Evolutionary conservation across 805 yeast genomes (phyloP).

Genomic region (Saccharomycopsis malanga): DNA sequence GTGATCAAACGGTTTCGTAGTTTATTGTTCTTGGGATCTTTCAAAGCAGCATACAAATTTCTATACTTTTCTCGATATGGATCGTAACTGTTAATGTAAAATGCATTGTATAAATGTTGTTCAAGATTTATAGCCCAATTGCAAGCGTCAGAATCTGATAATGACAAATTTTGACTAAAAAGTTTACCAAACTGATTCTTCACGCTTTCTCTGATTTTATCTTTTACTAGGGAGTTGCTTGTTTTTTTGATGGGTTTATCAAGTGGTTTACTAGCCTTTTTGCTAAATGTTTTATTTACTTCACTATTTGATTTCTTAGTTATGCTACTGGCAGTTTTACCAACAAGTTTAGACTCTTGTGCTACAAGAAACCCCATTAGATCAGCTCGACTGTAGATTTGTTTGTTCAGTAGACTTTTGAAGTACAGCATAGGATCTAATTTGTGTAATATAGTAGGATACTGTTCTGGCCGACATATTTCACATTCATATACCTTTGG

Average conservation of each 20-base stretch:
- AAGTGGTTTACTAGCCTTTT: slow-evolving; percentile 9
- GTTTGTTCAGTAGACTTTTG: slow-evolving; percentile 3
- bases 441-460: slow-evolving; percentile 29
- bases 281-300: slow-evolving; percentile 4
- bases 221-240: slow-evolving; percentile 5
- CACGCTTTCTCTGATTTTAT: slow-evolving; percentile 41
- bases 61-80: slow-evolving; percentile 63
- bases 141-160: slow-evolving; percentile 31
- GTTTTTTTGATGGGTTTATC: slow-evolving; percentile 3
- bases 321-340: background rate
- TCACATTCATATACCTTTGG: slow-evolving; percentile 50
- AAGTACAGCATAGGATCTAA: slow-evolving; percentile 29
- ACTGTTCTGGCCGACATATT: slow-evolving; percentile 40
- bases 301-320: slow-evolving; percentile 7
- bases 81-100: slow-evolving; percentile 28
- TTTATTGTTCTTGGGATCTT: slow-evolving; percentile 47
- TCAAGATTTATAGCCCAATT: slow-evolving; percentile 49
- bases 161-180: slow-evolving; percentile 26
- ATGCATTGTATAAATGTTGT: slow-evolving; percentile 36
- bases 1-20: slow-evolving; percentile 53
- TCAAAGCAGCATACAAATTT: slow-evolving; percentile 53
- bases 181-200: slow-evolving; percentile 43
- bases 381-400: slow-evolving; percentile 1
- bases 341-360: background rate
- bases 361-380: background rate